These are phyloP conservation scores for Myxozyma nipponensis DNA, from an alignment of 805 yeast species.

Conservation along the genomic window DNA sequence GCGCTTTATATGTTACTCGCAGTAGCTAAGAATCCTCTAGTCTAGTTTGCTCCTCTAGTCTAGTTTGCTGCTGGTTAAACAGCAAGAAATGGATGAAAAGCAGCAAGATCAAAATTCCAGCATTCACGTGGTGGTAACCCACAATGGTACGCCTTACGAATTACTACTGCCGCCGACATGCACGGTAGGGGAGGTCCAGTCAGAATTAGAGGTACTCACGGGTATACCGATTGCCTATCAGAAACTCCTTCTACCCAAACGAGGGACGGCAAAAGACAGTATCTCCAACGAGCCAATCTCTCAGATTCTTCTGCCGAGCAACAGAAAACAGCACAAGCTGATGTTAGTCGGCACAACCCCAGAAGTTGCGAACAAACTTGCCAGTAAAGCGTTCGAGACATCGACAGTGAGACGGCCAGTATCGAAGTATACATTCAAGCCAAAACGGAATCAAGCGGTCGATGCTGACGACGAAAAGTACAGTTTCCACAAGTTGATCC, in stretches of 20 bases:
- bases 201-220: conserved; percentile 30
- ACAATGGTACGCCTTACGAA: conserved; percentile 7
- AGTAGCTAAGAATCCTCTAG: too few relatives aligned
- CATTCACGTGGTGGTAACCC: conserved; percentile 9
- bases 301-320: conserved; percentile 22
- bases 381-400: conserved; percentile 1
- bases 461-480: conserved; percentile 24
- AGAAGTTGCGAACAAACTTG: conserved; percentile 29
- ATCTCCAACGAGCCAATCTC: conserved; percentile 11
- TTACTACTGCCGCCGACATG: conserved; percentile 6
- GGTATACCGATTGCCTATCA: conserved; percentile 34
- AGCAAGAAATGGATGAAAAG: too few relatives aligned
- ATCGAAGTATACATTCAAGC: not conserved
- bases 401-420: not conserved
- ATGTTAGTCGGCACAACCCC: conserved; percentile 36
- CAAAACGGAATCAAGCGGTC: not conserved
- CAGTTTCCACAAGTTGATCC: conserved; percentile 36
- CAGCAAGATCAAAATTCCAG: too few relatives aligned
- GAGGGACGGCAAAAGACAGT: conserved; percentile 28
- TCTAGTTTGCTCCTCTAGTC: too few relatives aligned
- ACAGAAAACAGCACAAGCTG: conserved; percentile 24
- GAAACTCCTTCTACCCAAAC: conserved; percentile 34
- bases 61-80: too few relatives aligned
- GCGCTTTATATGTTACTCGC: too few relatives aligned
- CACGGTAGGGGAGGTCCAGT: conserved; percentile 29